Evolutionary conservation across 148 eudicot species (phyloP), one percentile per base, ranked within the genome.

Genomic region (Dysphania ambrosioides): DNA sequence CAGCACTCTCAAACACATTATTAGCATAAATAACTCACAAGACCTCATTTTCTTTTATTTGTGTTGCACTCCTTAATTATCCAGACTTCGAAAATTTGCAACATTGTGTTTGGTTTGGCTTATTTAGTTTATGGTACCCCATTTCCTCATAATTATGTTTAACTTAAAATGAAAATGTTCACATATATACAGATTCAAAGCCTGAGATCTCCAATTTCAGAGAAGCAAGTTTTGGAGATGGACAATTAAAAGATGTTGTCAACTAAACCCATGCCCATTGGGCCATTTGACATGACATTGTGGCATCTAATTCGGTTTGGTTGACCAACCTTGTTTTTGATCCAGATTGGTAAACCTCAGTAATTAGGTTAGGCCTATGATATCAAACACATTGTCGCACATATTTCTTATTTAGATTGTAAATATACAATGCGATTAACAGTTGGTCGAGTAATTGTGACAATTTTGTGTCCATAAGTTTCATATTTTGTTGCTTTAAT

Each of bases 171-270:
- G 6, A 3, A 32, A 58, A 4, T 74, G 36, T 47, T 35, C 21
- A 38, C 71, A 84, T 84, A 16, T 90, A 66, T 61, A 66, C 68
- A 24, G 73, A 83, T 30, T 82, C 87, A 57, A 79, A 74, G 38
- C 88, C 88, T 5, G 29, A 68, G 1, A 79, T 88, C 53, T 88
- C 94, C 8, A 23, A 81, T 4, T 88, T 89, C 44, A 86, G 94
- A 77, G 97, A 92, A 78, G 89, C 93, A 29, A 89, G 93, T 74
- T 91, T 91, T 51, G 97, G 97, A 41, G 90, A 89, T 72, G 97
- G 90, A n/a, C 63, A 80, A 72, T 18, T 91, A 5, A 68, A 83
- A 53, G n/a, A n/a, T n/a, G 82, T 91, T 38, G 79, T 86, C 42
- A 88, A 89, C 80, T 79, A 83, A 73, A 88, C 79, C 2, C 88